A percentile compares a stretch with the other conserved stretches of the same genome.
Evolutionary conservation across 257 asterid species (phyloP).

Genomic region (Solanum sejunctum): DNA sequence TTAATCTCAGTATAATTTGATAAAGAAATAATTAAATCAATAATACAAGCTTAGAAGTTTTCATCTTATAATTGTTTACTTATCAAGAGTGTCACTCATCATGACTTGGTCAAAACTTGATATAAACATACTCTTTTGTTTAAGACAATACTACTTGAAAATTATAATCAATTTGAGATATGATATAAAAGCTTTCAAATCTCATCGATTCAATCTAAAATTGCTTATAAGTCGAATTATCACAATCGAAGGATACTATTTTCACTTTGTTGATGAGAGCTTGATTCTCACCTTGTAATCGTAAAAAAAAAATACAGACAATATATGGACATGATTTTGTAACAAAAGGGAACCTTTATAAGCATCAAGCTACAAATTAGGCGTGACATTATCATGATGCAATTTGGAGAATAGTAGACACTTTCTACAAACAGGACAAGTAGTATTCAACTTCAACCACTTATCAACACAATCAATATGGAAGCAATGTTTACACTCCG

Average conservation of each 20-base stretch:
- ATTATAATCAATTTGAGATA: neutral
- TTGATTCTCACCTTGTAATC: neutral
- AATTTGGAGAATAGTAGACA: neutral
- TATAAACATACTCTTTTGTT: neutral
- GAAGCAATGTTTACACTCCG: slow-evolving; percentile 25
- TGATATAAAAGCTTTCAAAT: neutral
- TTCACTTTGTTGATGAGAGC: neutral
- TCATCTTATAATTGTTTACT: no score
- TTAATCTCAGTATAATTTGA: neutral
- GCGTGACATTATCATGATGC: neutral
- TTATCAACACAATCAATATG: slow-evolving; percentile 25
- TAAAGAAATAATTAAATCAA: no score
- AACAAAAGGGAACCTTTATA: neutral
- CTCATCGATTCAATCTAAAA: neutral
- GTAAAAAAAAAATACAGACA: neutral
- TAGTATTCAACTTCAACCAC: slow-evolving; percentile 18
- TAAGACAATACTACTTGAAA: neutral
- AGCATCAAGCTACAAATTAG: neutral
- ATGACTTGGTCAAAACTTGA: neutral
- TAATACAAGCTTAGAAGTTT: no score
- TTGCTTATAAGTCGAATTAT: neutral
- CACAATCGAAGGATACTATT: neutral
- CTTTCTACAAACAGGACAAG: slow-evolving; percentile 30
- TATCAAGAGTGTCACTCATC: neutral
- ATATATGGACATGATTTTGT: neutral